phyloP scores from a whole-genome alignment of 805 yeast species.

The Scheffersomyces lignosus region DNA sequence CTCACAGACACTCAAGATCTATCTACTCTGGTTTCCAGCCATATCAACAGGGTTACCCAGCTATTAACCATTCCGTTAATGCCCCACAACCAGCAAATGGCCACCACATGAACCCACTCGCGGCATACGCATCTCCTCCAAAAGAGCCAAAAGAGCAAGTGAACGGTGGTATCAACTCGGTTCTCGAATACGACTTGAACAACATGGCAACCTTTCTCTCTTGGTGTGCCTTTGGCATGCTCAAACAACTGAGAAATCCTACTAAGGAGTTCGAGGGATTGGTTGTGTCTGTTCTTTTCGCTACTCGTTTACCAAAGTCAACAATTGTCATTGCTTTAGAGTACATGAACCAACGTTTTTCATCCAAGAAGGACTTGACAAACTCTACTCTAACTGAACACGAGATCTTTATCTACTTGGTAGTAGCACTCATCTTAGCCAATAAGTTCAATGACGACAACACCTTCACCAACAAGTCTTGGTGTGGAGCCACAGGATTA shows the following conservation, averaged over 20 bases:
- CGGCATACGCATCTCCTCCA: background rate
- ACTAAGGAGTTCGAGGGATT: conserved; percentile 54
- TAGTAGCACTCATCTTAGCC: conserved; percentile 75
- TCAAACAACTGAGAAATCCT: conserved; percentile 51
- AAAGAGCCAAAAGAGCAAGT: conserved; percentile 13
- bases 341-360: conserved; percentile 65
- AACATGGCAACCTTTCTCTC: conserved; percentile 80
- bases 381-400: conserved; percentile 20
- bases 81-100: conserved; percentile 7
- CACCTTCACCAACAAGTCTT: conserved; percentile 90
- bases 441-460: conserved; percentile 96
- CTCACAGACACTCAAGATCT: conserved; percentile 10
- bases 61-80: conserved; percentile 4
- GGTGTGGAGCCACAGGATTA: conserved; percentile 95
- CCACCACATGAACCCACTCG: background rate
- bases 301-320: conserved; percentile 84
- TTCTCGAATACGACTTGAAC: conserved; percentile 75
- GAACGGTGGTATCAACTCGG: conserved; percentile 75
- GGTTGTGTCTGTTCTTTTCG: conserved; percentile 68
- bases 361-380: conserved; percentile 20
- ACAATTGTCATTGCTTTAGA: conserved; percentile 80
- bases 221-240: conserved; percentile 68
- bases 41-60: conserved; percentile 2
- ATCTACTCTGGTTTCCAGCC: conserved; percentile 10
- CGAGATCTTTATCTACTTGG: conserved; percentile 54